Evolutionary conservation across 2,329 filamentous ascomycete genomes (phyloP).

Genomic region (Pyrenochaeta sp.): DNA sequence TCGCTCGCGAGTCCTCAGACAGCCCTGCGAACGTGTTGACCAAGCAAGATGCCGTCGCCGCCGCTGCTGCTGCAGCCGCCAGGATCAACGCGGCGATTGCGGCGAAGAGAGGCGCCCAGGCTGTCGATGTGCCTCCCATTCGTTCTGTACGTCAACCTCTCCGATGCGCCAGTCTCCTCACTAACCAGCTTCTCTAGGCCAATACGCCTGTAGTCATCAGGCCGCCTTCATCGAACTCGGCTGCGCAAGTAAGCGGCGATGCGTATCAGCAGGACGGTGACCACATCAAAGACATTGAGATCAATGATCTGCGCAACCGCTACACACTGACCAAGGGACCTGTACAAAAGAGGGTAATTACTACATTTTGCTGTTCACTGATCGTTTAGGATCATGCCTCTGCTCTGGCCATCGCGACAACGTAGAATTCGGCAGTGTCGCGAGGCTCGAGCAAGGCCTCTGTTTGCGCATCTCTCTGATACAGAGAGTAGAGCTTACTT

Average conservation of each 20-base stretch:
- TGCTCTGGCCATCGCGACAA: conserved; percentile 32
- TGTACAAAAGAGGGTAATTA: conserved; percentile 99
- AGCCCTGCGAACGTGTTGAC: conserved; percentile 55
- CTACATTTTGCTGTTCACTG: conserved; percentile 74
- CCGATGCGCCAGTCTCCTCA: not conserved
- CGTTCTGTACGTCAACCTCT: conserved; percentile 58
- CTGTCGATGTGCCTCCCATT: conserved; percentile 87
- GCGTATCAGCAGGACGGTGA: conserved; percentile 96
- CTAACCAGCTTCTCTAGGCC: conserved; percentile 44
- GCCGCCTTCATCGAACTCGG: conserved; percentile 60
- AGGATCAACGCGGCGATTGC: conserved; percentile 58
- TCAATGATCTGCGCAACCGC: conserved; percentile 96
- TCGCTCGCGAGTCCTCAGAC: conserved; percentile 59
- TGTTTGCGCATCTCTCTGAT: conserved; percentile 45
- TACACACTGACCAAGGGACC: conserved; percentile 97
- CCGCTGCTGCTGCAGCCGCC: conserved; percentile 79
- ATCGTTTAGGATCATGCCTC: conserved; percentile 61
- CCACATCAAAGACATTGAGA: conserved; percentile 98
- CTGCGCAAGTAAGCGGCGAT: conserved; percentile 68
- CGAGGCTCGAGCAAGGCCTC: conserved; percentile 28
- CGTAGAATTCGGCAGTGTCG: conserved; percentile 63
- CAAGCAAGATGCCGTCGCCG: conserved; percentile 72
- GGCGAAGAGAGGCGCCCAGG: conserved; percentile 83
- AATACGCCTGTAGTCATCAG: conserved; percentile 61
- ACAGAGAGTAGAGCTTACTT: conserved; percentile 57